Conservation (phyloP, 441 rosid species). For the Theobroma grandiflorum region DNA sequence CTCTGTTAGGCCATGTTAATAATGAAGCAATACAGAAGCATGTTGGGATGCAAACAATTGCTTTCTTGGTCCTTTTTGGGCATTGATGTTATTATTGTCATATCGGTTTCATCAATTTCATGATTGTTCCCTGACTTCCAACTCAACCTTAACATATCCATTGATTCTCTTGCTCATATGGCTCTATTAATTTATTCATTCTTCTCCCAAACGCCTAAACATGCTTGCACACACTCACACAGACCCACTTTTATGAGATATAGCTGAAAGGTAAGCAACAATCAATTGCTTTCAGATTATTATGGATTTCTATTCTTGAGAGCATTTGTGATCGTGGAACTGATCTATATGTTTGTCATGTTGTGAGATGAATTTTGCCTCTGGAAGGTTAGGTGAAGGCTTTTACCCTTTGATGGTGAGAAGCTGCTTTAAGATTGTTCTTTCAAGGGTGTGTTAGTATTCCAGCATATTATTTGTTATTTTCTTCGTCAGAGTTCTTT, state of each 20-base stretch:
- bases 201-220: neutral
- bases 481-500: neutral
- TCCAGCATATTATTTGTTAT: too few relatives aligned
- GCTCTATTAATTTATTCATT: too few relatives aligned
- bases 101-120: neutral
- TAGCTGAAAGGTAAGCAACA: neutral
- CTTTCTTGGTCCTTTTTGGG: neutral
- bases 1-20: constrained; percentile 16
- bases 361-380: too few relatives aligned
- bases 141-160: neutral
- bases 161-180: neutral
- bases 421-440: too few relatives aligned
- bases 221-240: too few relatives aligned
- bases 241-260: neutral
- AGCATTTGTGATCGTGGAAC: too few relatives aligned
- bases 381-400: too few relatives aligned
- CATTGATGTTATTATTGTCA: neutral
- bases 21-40: neutral
- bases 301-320: neutral
- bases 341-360: too few relatives aligned
- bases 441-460: too few relatives aligned
- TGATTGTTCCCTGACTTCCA: too few relatives aligned
- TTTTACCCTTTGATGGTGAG: too few relatives aligned
- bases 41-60: neutral
- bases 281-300: neutral